Conservation (phyloP, 2,329 filamentous ascomycete species). For the Microdochium paspali region DNA sequence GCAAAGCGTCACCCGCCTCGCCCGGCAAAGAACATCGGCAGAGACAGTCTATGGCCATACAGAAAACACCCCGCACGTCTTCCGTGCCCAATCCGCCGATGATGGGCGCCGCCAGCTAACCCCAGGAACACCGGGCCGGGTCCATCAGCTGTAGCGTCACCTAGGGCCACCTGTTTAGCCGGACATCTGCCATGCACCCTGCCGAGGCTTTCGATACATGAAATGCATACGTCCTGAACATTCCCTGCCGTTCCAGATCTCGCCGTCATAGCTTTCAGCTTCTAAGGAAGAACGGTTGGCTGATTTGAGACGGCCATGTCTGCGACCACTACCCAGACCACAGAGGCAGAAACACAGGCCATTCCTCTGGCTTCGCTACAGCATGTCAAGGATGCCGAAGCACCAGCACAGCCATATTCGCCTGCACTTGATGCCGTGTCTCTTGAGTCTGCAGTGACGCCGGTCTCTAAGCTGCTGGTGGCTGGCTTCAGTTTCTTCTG, state of each 20-base stretch:
- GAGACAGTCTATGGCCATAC: no score
- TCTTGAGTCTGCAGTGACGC: slow-evolving; percentile 10
- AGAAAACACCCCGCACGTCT: no score
- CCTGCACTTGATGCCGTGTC: slow-evolving; percentile 6
- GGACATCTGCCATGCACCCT: background rate
- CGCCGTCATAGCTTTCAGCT: no score
- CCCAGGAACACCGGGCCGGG: background rate
- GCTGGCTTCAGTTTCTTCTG: slow-evolving; percentile 56
- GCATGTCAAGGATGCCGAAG: slow-evolving; percentile 8
- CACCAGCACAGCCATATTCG: slow-evolving; percentile 4
- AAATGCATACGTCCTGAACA: no score
- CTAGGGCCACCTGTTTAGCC: background rate
- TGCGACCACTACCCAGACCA: slow-evolving; percentile 2
- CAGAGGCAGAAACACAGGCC: slow-evolving; percentile 7
- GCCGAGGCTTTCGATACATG: background rate
- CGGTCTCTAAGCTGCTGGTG: slow-evolving; percentile 38
- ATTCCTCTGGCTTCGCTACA: slow-evolving; percentile 13
- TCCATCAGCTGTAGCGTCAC: background rate
- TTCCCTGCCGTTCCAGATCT: no score
- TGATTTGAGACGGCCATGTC: background rate
- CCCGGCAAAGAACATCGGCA: no score
- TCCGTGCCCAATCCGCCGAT: background rate
- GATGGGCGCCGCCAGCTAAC: background rate
- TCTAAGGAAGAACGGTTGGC: no score
- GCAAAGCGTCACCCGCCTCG: no score